Evolutionary conservation across 2,329 filamentous ascomycete species (phyloP).

Genomic region (Colletotrichum tamarilloi): DNA sequence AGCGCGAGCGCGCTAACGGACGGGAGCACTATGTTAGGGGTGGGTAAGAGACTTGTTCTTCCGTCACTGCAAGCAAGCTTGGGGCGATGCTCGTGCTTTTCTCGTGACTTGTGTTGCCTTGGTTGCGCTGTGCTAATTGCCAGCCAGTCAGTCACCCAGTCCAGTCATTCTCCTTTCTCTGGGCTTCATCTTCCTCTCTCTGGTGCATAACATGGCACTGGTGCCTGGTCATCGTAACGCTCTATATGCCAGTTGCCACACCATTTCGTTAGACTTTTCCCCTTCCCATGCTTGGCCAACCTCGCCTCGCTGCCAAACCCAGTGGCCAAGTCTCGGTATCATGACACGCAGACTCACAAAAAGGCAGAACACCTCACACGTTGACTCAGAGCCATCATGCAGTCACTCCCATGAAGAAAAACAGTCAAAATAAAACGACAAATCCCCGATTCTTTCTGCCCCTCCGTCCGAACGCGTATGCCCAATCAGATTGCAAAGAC

Average conservation of each 20-base stretch:
- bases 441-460: neutral
- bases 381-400: constrained; percentile 1
- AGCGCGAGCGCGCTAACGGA: neutral
- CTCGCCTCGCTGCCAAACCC: neutral
- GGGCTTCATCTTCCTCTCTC: neutral
- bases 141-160: neutral
- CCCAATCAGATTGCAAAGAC: neutral
- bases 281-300: neutral
- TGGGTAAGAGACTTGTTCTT: neutral
- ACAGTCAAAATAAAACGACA: neutral
- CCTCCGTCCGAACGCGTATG: neutral
- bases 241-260: neutral
- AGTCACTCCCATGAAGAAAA: neutral
- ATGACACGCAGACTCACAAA: constrained; percentile 20
- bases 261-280: neutral
- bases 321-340: neutral
- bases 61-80: neutral
- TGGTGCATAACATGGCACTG: neutral
- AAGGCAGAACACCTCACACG: constrained; percentile 3
- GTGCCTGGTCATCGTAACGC: neutral
- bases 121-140: neutral
- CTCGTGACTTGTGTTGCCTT: neutral
- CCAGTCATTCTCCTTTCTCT: no score
- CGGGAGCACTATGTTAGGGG: constrained; percentile 19
- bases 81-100: neutral